Evolutionary conservation across 1,284 basidiomycete species (phyloP), one percentile per base, ranked within the genome.

Genomic region (Rhodotorula sp.): DNA sequence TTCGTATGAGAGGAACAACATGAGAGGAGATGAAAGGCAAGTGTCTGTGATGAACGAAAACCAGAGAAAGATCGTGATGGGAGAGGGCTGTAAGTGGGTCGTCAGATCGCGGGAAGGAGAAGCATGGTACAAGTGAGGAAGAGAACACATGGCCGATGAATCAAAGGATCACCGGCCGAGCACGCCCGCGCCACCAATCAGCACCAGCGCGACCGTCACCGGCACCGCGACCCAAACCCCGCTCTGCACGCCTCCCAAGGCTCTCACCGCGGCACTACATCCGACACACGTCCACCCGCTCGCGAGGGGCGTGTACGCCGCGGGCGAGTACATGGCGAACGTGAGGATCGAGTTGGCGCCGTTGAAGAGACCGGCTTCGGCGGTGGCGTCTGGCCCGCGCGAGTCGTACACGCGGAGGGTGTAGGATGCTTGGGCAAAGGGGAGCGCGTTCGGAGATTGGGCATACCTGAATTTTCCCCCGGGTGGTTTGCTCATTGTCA

Each of bases 311-410:
- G 89, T 91, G 80, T 94, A 94, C 12, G 85, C 61, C 76, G 87
- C 86, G 0, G 93, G 93, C 1, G 88, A 88, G 81, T 97, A 97
- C 79, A 97, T 81, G 62, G 91, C 91, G 82, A 97, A 97, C 77
- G 85, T 84, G 57, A 92, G 83, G 5, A 85, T 85, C 50, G 84
- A 84, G 80, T 93, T 93, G 62, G 89, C 87, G 68, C 83, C 75
- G 59, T 75, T 83, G 75, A 97, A 83, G 78, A 84, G 85, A 0
- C 93, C 94, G 0, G 87, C 86, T 26, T 82, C 81, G 50, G 86
- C 82, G 12, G 83, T 81, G 0, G 87, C 87, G 18, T 83, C 85
- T 8, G 86, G 83, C 0, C 93, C 94, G 70, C 90, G 85, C 68
- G 91, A 86, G 78, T 90, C 93, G 83, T 85, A 91, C 34, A 97